Evolutionary conservation across 2,329 filamentous ascomycete species (phyloP).

Genomic region (Ploettnerulaceae sp.): DNA sequence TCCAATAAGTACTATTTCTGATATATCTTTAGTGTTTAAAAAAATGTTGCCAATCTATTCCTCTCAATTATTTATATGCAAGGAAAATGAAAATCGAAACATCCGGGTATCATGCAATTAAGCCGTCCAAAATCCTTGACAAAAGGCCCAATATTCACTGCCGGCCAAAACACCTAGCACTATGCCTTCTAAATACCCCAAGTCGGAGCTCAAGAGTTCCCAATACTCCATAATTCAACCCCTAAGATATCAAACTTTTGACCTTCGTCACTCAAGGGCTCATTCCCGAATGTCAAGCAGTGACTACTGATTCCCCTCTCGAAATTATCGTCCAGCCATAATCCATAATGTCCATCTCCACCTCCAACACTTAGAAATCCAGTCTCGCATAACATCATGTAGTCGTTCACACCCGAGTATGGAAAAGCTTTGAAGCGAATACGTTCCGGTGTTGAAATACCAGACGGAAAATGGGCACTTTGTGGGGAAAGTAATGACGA

Average conservation of each 20-base stretch:
- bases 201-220: conserved; percentile 36
- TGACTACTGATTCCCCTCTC: conserved; percentile 77
- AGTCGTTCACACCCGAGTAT: conserved; percentile 93
- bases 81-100: too few relatives aligned
- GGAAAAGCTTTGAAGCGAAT: conserved; percentile 97
- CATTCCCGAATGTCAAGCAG: conserved; percentile 92
- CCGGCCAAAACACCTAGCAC: not conserved
- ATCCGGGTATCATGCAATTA: too few relatives aligned
- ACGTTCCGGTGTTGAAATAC: conserved; percentile 57
- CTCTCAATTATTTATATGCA: too few relatives aligned
- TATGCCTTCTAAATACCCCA: not conserved
- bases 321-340: conserved; percentile 87
- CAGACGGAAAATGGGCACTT: conserved; percentile 21
- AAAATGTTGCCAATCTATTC: too few relatives aligned
- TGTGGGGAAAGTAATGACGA: conserved; percentile 33
- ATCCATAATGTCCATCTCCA: conserved; percentile 81
- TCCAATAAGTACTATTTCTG: too few relatives aligned
- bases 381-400: conserved; percentile 88
- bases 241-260: conserved; percentile 87
- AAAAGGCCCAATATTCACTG: not conserved
- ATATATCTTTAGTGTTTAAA: too few relatives aligned
- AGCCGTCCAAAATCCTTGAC: too few relatives aligned
- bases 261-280: conserved; percentile 87
- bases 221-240: conserved; percentile 91
- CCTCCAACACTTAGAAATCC: conserved; percentile 83